These are phyloP conservation scores for Trichoderma gamsii DNA, from an alignment of 495 filamentous ascomycete genomes.

Conservation along the genomic window DNA sequence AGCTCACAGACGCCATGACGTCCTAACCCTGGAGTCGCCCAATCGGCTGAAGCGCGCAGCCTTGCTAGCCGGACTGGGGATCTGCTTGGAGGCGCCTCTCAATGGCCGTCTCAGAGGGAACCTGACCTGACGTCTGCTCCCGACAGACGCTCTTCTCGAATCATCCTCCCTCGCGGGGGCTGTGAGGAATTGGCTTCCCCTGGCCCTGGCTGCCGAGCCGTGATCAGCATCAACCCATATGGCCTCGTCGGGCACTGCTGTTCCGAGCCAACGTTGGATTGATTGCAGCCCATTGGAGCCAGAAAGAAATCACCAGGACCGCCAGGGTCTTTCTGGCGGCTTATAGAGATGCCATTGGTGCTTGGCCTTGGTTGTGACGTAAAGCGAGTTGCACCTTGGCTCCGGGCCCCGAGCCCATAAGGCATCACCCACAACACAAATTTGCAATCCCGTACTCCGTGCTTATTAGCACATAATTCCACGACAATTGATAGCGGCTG, in stretches of 20 bases:
- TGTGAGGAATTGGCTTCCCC: background rate
- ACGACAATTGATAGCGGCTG: no score
- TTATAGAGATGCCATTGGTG: background rate
- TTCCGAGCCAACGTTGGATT: background rate
- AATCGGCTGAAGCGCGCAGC: slow-evolving; percentile 7
- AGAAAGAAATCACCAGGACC: background rate
- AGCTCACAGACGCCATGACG: background rate
- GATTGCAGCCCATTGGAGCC: background rate
- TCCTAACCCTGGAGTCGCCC: background rate
- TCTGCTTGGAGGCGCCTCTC: background rate
- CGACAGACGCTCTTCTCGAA: background rate
- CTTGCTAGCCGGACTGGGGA: slow-evolving; percentile 3
- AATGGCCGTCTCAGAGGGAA: background rate
- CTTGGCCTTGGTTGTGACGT: background rate
- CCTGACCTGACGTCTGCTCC: background rate
- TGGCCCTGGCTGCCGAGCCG: background rate
- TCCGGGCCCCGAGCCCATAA: background rate
- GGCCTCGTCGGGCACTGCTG: slow-evolving; percentile 3
- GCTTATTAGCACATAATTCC: background rate
- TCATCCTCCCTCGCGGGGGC: background rate
- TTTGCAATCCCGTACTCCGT: background rate
- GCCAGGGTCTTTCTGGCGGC: background rate
- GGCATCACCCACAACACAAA: background rate
- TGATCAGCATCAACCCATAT: background rate
- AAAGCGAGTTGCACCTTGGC: background rate